A percentile compares a stretch with the other conserved stretches of the same genome.
Conservation (phyloP, 352 stramenopile genomes). For the Phytophthora aleatoria region DNA sequence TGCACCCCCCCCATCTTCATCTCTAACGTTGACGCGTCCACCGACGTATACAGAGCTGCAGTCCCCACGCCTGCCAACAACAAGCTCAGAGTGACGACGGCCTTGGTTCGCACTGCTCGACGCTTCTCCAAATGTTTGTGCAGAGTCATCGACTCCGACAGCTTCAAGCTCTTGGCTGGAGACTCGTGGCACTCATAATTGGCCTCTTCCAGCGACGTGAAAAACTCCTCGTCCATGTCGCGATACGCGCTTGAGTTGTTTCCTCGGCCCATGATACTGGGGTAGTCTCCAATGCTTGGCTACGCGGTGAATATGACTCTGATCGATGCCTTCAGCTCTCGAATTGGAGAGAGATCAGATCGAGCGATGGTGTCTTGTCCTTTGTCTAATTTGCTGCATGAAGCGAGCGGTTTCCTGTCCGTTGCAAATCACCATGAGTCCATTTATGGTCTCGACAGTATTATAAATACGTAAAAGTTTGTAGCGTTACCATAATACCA, state of each 20-base stretch:
- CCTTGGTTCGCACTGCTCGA: conserved; percentile 25
- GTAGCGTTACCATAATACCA: too few species aligned
- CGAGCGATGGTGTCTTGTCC: background rate
- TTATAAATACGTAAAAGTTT: too few species aligned
- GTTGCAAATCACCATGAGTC: background rate
- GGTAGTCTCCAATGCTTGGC: too few species aligned
- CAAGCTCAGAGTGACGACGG: conserved; percentile 21
- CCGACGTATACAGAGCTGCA: conserved; percentile 15
- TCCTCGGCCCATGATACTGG: background rate
- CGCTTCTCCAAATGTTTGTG: conserved; percentile 23
- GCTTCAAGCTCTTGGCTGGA: conserved; percentile 11
- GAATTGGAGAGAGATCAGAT: background rate
- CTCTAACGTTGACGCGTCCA: conserved; percentile 9
- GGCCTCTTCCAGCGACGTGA: conserved; percentile 28
- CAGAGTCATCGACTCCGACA: conserved; percentile 36
- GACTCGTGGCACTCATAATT: conserved; percentile 39
- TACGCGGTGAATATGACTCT: background rate
- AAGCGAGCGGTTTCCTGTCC: background rate
- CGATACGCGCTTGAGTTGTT: background rate
- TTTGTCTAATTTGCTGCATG: background rate
- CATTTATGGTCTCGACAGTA: background rate
- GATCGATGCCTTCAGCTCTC: background rate
- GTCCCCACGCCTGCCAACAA: conserved; percentile 22
- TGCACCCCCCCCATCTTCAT: conserved; percentile 9
- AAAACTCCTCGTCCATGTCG: conserved; percentile 37